Evolutionary conservation across 1,284 basidiomycete species (phyloP).

Genomic region (Spongispora temasekensis): DNA sequence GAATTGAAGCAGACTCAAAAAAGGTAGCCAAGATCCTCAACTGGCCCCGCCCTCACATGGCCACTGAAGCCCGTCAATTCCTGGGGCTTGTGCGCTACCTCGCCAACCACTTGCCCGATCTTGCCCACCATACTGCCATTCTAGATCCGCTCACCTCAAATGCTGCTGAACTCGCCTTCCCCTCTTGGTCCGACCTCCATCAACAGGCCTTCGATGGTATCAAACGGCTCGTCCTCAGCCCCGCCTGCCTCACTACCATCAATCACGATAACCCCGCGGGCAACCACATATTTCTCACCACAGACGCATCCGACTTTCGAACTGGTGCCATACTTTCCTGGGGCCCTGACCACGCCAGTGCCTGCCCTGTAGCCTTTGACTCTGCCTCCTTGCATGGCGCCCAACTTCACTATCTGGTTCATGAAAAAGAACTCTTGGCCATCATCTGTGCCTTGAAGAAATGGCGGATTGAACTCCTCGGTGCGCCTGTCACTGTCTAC

Average conservation of each 20-base stretch:
- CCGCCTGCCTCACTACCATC: slow-evolving; percentile 2
- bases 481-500: not conserved
- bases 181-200: slow-evolving; percentile 30
- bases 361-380: not conserved
- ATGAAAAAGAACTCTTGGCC: not conserved
- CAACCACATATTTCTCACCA: not conserved
- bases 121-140: not conserved
- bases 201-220: slow-evolving; percentile 40
- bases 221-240: slow-evolving; percentile 37
- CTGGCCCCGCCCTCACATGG: slow-evolving; percentile 35
- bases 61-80: slow-evolving; percentile 36
- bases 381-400: not conserved
- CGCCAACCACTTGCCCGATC: slow-evolving; percentile 20
- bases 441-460: not conserved
- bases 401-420: not conserved
- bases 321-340: not conserved
- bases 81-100: slow-evolving; percentile 42
- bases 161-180: slow-evolving; percentile 18
- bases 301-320: not conserved
- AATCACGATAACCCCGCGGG: slow-evolving; percentile 27
- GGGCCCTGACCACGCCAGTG: not conserved
- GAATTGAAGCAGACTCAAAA: not conserved
- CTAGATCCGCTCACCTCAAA: not conserved
- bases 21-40: not conserved
- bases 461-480: not conserved